Evolutionary conservation across 257 asterid species (phyloP), one percentile per base, ranked within the genome.

Genomic region (Gentiana straminea): DNA sequence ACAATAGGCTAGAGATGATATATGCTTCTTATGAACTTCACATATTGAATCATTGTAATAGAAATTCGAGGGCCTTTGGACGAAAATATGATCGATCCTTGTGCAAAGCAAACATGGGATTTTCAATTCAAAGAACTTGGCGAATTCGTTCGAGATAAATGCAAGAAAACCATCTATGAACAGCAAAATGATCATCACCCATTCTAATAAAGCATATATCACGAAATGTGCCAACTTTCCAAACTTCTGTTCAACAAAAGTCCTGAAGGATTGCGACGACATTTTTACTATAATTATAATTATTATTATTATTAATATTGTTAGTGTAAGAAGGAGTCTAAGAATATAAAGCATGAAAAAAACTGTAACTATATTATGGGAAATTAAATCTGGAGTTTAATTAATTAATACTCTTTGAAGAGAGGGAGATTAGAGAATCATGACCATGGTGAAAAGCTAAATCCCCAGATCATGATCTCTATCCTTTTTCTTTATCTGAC

Each of bases 71-170:
- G 71, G 52, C 39, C 81, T 70, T 13, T 57, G 84, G 43, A 76
- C 68, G 7, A 85, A 73, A 11, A 81, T 49, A 43, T 84, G 88
- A 64, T 88, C 92, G 10, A 92, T 74, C 50, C 94, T 74, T 0
- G 97, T 83, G 64, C 97, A 92, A 49, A 92, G 77, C 75, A 88
- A 62, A 33, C 99, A 92, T 4, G 99, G 99, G 59, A 63, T 72
- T 62, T 67, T 61, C 60, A 85, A 73, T 13, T 83, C 87, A n/a
- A 88, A 86, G 4, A 81, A 65, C 33, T 70, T 62, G n/a, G 99
- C 89, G 4, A 85, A 71, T 66, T 88, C 97, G 13, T 80, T 78
- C 38, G 80, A 74, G n/a, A 81, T 33, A 58, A 83, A 84, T 10
- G 89, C 77, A 13, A 83, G 77, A 64, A 86, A 41, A 1, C 94